phyloP scores from a whole-genome alignment of 2,329 filamentous ascomycete species.

The Beauveria varroae region DNA sequence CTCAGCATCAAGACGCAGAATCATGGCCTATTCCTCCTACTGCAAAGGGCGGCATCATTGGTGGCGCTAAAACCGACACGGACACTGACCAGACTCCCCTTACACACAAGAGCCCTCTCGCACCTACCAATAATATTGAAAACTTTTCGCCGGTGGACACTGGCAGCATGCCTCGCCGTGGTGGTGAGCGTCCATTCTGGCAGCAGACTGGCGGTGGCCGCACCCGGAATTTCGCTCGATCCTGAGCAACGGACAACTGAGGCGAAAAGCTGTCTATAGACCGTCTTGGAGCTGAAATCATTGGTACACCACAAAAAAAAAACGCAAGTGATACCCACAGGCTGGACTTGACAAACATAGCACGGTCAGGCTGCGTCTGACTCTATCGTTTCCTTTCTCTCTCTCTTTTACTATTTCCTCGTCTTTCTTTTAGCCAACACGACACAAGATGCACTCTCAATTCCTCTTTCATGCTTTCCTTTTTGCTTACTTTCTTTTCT shows the following conservation, averaged over 20 bases:
- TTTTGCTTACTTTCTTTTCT: neutral
- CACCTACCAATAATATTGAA: neutral
- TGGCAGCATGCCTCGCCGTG: slow-evolving; percentile 6
- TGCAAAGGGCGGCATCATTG: neutral
- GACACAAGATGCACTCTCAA: neutral
- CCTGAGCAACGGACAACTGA: slow-evolving; percentile 5
- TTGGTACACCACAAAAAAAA: neutral
- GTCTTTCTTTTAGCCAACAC: neutral
- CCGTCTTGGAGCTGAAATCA: neutral
- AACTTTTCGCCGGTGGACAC: slow-evolving; percentile 1
- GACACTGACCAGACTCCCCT: slow-evolving; percentile 1
- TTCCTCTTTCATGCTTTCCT: neutral
- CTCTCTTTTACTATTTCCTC: neutral
- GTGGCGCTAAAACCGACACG: neutral
- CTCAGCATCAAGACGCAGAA: neutral
- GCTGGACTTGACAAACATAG: neutral
- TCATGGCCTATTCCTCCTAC: slow-evolving; percentile 7
- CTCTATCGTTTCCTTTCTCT: neutral
- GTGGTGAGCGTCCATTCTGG: slow-evolving; percentile 11
- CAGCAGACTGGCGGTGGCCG: slow-evolving; percentile 11
- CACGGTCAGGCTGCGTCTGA: neutral
- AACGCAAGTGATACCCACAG: neutral
- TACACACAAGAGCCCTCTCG: neutral
- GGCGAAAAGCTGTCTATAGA: neutral
- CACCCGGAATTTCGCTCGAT: slow-evolving; percentile 9